phyloP scores from a whole-genome alignment of 169 alveolate genomes.

The Hammondia hammondi region DNA sequence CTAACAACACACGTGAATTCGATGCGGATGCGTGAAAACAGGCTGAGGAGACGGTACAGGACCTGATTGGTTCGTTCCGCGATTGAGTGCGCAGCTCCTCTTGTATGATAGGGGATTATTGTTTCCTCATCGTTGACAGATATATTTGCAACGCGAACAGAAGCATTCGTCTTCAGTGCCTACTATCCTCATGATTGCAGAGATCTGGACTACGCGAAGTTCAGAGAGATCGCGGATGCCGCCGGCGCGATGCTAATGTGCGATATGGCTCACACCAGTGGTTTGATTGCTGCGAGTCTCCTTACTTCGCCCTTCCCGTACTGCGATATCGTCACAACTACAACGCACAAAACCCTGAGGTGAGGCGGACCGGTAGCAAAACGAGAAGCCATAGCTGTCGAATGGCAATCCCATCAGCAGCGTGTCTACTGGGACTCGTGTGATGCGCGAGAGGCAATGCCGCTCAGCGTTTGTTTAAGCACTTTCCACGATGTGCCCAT shows the following conservation, averaged over 20 bases:
- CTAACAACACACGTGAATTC: too few relatives aligned
- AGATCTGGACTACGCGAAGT: slow-evolving; percentile 72
- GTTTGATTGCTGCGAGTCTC: slow-evolving; percentile 91
- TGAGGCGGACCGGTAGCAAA: slow-evolving; percentile 8
- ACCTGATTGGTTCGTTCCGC: too few relatives aligned
- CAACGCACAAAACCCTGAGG: slow-evolving; percentile 92
- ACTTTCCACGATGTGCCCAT: too few relatives aligned
- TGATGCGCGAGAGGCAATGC: too few relatives aligned
- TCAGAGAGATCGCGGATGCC: slow-evolving; percentile 91
- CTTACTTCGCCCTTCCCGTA: slow-evolving; percentile 90
- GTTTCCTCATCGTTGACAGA: neutral
- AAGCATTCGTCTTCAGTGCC: neutral
- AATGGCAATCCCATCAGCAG: too few relatives aligned
- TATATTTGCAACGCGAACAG: neutral
- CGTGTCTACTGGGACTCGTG: too few relatives aligned
- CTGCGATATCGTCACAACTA: slow-evolving; percentile 95
- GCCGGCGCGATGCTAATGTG: slow-evolving; percentile 95
- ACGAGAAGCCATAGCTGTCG: neutral
- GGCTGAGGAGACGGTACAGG: too few relatives aligned
- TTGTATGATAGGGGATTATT: neutral
- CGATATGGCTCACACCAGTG: slow-evolving; percentile 96
- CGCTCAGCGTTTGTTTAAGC: too few relatives aligned
- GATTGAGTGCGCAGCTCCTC: too few relatives aligned
- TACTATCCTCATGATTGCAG: slow-evolving; percentile 5
- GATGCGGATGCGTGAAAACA: too few relatives aligned